Evolutionary conservation across 768 basidiomycete species (phyloP), one percentile per base, ranked within the genome.

Genomic region (Naganishia friedmannii): DNA sequence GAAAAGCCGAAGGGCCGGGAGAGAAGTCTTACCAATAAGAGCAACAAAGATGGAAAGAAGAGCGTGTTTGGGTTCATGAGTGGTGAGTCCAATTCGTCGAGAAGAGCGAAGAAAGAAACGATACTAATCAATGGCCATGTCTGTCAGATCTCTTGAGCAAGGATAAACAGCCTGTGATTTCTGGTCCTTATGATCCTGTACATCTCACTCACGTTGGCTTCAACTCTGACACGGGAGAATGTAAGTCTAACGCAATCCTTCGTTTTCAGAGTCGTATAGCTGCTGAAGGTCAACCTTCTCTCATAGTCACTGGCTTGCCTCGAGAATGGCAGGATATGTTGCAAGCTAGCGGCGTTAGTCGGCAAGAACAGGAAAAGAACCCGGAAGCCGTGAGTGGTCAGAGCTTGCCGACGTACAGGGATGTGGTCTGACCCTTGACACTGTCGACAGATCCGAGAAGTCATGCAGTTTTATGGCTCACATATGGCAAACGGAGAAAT

Each of bases 201-300:
- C 95, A 98, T 83, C 89, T 99, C 77, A 98, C 96, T 2, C 96
- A 99, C 79, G 96, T 99, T 79, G 95, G 95, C 70, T 98, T 97
- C 87, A 97, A 99, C 82, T 91, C 92, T 7, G 95, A 92, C 68
- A 98, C 95, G 0, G 96, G 96, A 70, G 95, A 99, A 83, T 98
- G 82, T 82, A 65, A 73, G 80, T 76, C 26, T 13, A 32, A 2
- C 29, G 34, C 15, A 26, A 28, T 12, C 5, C 0, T 34, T 15
- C 7, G 26, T 31, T 9, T 23, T 19, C 12, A n/a, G 12, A 48
- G 13, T 57, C 42, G 23, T 15, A 32, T 1, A 37, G 19, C 29
- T 37, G 19, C 29, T 37, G 28, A n/a, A 34, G 21, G 7, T 13
- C 28, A 29, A 69, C 74, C 26, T 65, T 21, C 28, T 15, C 28